Evolutionary conservation across 2,329 filamentous ascomycete genomes (phyloP).

Genomic region (Pyrenochaeta sp.): DNA sequence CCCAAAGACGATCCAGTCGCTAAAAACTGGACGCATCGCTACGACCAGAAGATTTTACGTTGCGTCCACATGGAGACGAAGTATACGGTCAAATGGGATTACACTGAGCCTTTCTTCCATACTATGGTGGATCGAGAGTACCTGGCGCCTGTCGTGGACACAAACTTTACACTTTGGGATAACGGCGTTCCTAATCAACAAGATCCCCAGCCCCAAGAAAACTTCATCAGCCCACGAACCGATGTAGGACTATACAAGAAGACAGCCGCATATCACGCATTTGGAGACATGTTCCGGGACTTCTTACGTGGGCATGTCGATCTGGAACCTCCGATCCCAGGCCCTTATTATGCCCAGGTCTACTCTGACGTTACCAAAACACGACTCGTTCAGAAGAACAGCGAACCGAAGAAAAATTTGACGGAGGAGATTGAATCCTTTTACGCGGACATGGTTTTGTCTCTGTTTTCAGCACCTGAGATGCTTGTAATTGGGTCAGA

Average conservation of each 20-base stretch:
- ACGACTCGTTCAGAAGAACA: constrained; percentile 51
- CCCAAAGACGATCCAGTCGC: constrained; percentile 27
- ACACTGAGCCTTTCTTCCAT: constrained; percentile 37
- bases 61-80: constrained; percentile 47
- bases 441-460: constrained; percentile 47
- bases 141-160: constrained; percentile 40
- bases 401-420: constrained; percentile 34
- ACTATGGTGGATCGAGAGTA: constrained; percentile 31
- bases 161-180: constrained; percentile 34
- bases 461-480: constrained; percentile 45
- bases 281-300: constrained; percentile 40
- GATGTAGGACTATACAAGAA: constrained; percentile 43
- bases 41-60: constrained; percentile 39
- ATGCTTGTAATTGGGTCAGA: constrained; percentile 35
- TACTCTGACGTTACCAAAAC: constrained; percentile 53
- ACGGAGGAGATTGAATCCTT: constrained; percentile 34
- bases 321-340: constrained; percentile 35
- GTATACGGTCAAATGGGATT: constrained; percentile 45
- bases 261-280: constrained; percentile 44
- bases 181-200: constrained; percentile 51
- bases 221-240: constrained; percentile 35
- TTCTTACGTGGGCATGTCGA: constrained; percentile 45
- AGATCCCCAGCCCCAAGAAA: constrained; percentile 27
- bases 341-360: constrained; percentile 36
- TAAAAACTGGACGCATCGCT: constrained; percentile 38